Percentiles rank a stretch among this genome's conserved stretches.
phyloP scores from a whole-genome alignment of 106 monocot species.

The Cymbidium sinense region DNA sequence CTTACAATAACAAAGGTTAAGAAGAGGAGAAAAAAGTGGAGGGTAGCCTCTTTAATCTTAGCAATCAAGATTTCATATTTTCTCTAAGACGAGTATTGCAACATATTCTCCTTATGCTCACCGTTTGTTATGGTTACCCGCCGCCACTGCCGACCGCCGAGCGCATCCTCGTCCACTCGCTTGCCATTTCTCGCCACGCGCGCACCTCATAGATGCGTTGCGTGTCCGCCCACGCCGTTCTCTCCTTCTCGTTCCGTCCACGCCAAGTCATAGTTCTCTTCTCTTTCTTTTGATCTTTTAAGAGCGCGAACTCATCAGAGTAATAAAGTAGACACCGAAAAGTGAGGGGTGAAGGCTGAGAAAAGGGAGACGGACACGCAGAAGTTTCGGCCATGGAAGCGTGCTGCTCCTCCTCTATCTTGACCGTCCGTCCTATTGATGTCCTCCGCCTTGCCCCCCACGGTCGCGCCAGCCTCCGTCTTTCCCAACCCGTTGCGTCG shows the following conservation, averaged over 20 bases:
- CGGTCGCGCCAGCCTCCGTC: not conserved
- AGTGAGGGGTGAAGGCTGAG: not conserved
- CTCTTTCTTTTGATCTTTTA: not conserved
- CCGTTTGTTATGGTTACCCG: not conserved
- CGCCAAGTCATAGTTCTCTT: not conserved
- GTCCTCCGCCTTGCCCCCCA: not conserved
- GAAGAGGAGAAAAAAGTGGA: too few species aligned
- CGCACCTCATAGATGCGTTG: not conserved
- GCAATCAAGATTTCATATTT: too few species aligned
- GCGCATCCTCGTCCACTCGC: too few species aligned
- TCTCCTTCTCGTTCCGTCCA: constrained; percentile 9
- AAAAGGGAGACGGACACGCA: not conserved
- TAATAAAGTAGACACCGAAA: not conserved
- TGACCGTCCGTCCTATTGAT: constrained; percentile 1
- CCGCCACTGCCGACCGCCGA: too few species aligned
- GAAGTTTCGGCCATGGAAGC: not conserved
- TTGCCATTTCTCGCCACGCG: constrained; percentile 1
- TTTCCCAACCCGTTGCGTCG: not conserved
- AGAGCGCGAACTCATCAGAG: not conserved
- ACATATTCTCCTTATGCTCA: too few species aligned
- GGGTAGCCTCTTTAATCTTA: too few species aligned
- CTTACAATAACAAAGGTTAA: too few species aligned
- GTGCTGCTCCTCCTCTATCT: constrained; percentile 7
- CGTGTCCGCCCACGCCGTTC: not conserved
- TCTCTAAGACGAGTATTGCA: too few species aligned